phyloP scores from a whole-genome alignment of 192 early-diverging fungal species.

The Podila epicladia region DNA sequence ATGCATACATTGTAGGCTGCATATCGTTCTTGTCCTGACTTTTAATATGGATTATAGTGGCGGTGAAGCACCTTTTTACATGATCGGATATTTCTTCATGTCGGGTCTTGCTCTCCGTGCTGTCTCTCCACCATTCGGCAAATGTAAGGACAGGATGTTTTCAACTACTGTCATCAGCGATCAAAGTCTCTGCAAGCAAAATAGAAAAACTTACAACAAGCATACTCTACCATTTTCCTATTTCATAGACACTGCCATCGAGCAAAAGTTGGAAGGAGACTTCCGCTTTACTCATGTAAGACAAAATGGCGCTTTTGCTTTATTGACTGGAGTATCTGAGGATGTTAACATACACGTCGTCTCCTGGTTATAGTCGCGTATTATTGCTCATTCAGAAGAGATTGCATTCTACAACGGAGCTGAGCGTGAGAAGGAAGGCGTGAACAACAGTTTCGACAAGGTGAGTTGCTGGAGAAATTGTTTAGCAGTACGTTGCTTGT shows the following conservation, averaged over 20 bases:
- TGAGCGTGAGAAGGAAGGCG: conserved; percentile 71
- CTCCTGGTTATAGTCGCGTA: conserved; percentile 60
- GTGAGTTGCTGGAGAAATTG: conserved; percentile 27
- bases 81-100: conserved; percentile 67
- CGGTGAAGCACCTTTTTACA: conserved; percentile 63
- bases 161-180: too few relatives aligned
- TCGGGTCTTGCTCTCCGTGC: conserved; percentile 74
- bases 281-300: conserved; percentile 81
- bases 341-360: neutral
- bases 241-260: conserved; percentile 71
- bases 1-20: too few relatives aligned
- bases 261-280: conserved; percentile 82
- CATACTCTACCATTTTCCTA: neutral
- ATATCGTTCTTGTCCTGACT: neutral
- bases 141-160: conserved; percentile 51
- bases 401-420: conserved; percentile 82
- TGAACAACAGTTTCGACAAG: conserved; percentile 71
- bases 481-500: too few relatives aligned
- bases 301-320: neutral
- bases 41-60: conserved; percentile 36
- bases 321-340: too few relatives aligned
- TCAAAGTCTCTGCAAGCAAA: too few relatives aligned
- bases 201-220: neutral
- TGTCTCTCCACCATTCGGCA: conserved; percentile 84
- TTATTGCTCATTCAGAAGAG: conserved; percentile 88